Conservation (phyloP, 108 stramenopile genomes). For the Pseudonitzschia pungens region DNA sequence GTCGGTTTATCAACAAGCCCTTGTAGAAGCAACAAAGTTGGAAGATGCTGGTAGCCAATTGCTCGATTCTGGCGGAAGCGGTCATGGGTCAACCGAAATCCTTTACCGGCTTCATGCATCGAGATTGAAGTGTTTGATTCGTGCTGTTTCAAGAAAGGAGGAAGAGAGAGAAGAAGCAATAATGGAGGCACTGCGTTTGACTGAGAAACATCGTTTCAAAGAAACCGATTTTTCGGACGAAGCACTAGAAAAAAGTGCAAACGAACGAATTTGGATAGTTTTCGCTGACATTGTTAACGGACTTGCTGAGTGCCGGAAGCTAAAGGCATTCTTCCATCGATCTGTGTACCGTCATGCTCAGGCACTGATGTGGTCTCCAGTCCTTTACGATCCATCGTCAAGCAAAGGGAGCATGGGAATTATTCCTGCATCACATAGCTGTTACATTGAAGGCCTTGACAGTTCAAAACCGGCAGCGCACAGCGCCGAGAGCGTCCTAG, state of each 20-base stretch:
- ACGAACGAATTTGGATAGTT: constrained; percentile 59
- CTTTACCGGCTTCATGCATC: constrained; percentile 81
- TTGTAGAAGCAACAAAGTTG: constrained; percentile 45
- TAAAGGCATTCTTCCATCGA: constrained; percentile 76
- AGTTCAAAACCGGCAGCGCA: constrained; percentile 41
- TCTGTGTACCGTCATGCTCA: constrained; percentile 80
- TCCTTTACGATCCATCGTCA: constrained; percentile 56
- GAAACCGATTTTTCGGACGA: not conserved
- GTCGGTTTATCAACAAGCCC: constrained; percentile 50
- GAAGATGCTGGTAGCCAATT: constrained; percentile 50
- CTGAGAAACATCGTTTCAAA: constrained; percentile 47
- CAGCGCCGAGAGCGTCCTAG: constrained; percentile 63
- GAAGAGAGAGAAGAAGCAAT: constrained; percentile 50
- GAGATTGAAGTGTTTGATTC: constrained; percentile 73
- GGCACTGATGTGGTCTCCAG: constrained; percentile 80
- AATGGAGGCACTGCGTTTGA: constrained; percentile 67
- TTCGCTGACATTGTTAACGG: constrained; percentile 71
- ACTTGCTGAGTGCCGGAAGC: constrained; percentile 59
- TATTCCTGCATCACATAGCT: constrained; percentile 49
- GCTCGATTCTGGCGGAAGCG: constrained; percentile 70
- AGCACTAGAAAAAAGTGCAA: not conserved
- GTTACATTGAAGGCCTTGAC: constrained; percentile 53
- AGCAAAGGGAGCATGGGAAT: constrained; percentile 43
- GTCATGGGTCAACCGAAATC: constrained; percentile 75
- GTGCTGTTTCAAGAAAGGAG: constrained; percentile 42